Base-by-base conservation (phyloP, 2,329 filamentous ascomycete genomes). In the Simplicillium aogashimaense region DNA sequence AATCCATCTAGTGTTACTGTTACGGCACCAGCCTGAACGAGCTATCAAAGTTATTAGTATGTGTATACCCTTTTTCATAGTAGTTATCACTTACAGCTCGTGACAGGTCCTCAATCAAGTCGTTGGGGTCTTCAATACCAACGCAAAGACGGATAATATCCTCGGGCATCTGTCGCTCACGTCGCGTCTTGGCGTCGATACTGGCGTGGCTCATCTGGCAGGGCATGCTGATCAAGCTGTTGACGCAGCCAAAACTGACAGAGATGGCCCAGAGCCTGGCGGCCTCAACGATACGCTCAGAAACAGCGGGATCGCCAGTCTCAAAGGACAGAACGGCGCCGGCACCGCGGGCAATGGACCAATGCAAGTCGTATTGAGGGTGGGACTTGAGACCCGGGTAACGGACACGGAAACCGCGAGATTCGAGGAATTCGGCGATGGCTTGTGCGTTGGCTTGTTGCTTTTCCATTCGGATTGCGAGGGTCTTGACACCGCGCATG, bases 181-280 rank as follows among this genome's bases (percentile, higher is more conserved):
- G 72, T 50, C 92, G 74, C 39, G 89, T 97, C 69, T 95, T 94
- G 43, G 88, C 86, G 57, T 97, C 92, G 55, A 98, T 98, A 58
- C 87, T 95, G 31, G 92, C 92, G 64, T 98, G 92, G 64, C 90
- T 97, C 94, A 98, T 98, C 55, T 90, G 88, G 66, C 92, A 98
- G 8, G 92, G 90, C 90, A 98, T 95, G 67, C 89, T 95, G 63
- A 98, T 98, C 60, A 98, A 69, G 58, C 86, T 94, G 68, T 98
- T 98, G 49, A 98, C 92, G 59, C 92, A 97, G 36, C 92, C 92
- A 58, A 98, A 98, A 56, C 87, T 95, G 44, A 98, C 92, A 49
- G 86, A 94, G 52, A 98, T 98, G 29, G 85, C 88, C 81, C 87
- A 98, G 28, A 98, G 70, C 48, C 85, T 79, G 3, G 92, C 86